Evolutionary conservation across 768 basidiomycete genomes (phyloP).

Genomic region (Tricholoma sp.): DNA sequence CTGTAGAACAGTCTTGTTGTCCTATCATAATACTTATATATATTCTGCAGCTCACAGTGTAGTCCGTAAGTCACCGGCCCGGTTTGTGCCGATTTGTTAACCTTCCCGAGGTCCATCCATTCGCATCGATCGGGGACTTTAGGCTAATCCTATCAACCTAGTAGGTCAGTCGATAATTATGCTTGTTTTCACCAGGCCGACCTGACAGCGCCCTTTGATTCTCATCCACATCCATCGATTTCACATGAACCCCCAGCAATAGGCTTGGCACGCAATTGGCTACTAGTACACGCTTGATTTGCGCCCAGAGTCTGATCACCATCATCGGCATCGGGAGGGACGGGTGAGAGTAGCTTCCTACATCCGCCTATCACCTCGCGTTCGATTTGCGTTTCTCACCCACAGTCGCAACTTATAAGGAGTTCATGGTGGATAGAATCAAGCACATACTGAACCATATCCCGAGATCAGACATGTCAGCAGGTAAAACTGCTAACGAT

Average conservation of each 20-base stretch:
- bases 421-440: slow-evolving; percentile 39
- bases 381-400: background rate
- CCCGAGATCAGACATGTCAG: slow-evolving; percentile 38
- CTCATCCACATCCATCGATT: too few relatives aligned
- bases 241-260: too few relatives aligned
- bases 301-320: too few relatives aligned
- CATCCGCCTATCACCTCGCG: background rate
- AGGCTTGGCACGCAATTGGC: too few relatives aligned
- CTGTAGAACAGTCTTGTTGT: background rate
- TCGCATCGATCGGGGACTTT: too few relatives aligned
- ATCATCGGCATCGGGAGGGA: background rate
- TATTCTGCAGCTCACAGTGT: background rate
- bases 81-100: background rate
- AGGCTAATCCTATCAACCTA: too few relatives aligned
- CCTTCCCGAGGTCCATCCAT: too few relatives aligned
- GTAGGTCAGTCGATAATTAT: too few relatives aligned
- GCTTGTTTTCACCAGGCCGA: too few relatives aligned
- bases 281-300: too few relatives aligned
- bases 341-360: background rate
- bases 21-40: background rate
- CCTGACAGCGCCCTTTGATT: too few relatives aligned
- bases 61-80: background rate
- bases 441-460: slow-evolving; percentile 58
- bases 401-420: background rate
- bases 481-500: slow-evolving; percentile 36